phyloP scores from a whole-genome alignment of 140 eudicot species.

The Flaveria floridana region DNA sequence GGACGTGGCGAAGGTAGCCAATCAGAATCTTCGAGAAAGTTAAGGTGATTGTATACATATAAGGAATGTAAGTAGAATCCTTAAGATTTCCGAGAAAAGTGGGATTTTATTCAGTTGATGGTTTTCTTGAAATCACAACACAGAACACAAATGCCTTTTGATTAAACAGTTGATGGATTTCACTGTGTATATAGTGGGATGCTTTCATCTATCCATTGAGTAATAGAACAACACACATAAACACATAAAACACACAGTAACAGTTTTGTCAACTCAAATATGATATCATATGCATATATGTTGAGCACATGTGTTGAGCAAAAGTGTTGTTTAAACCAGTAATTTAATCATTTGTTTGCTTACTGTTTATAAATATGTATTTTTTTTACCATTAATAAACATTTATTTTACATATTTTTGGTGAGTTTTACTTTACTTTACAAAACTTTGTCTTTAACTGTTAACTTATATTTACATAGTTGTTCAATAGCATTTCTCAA shows the following conservation, averaged over 20 bases:
- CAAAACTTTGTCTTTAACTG: background rate
- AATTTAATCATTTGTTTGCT: background rate
- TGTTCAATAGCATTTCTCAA: background rate
- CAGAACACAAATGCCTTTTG: conserved; percentile 22
- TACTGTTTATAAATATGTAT: background rate
- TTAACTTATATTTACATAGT: background rate
- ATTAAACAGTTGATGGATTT: conserved; percentile 32
- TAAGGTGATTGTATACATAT: conserved; percentile 56
- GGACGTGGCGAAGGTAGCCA: conserved; percentile 68
- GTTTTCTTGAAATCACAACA: conserved; percentile 39
- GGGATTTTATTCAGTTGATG: conserved; percentile 42
- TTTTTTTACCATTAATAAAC: too few relatives aligned
- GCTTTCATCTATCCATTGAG: conserved; percentile 28
- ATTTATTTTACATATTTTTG: too few relatives aligned
- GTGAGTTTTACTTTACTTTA: background rate
- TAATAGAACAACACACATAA: conserved; percentile 11
- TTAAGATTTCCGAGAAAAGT: conserved; percentile 49
- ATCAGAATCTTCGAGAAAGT: conserved; percentile 76
- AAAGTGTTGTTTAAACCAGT: background rate
- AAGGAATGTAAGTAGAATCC: conserved; percentile 40
- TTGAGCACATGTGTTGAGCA: background rate
- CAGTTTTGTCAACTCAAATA: conserved; percentile 21
- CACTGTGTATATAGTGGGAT: conserved; percentile 21
- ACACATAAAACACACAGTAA: conserved; percentile 5
- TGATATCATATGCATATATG: background rate